Base-by-base conservation (phyloP, 176 grass and related monocot genomes). In the Lolium perenne region DNA sequence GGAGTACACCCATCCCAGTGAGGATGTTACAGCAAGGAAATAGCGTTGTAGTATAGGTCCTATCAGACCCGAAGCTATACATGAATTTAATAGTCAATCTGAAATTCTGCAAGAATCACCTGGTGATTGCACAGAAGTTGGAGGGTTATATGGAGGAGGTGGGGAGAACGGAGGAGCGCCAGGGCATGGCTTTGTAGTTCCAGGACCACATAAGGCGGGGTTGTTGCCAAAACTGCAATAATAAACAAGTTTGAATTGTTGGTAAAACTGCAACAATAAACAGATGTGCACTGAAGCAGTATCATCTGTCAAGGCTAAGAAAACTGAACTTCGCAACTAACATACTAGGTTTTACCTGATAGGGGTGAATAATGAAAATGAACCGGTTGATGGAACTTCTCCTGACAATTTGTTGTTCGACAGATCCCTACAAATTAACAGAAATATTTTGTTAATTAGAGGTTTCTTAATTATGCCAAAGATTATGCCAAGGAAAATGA, bases 291-390 rank as follows among this genome's bases (percentile, higher is more conserved):
- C 76, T 79, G 68, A 57, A 60, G 70, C 46, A 67, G 48, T 32
- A 62, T 81, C 76, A 32, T 79, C 32, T 22, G 62, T 86, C 79
- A 22, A 82, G 35, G 25, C 22, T 35, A 84, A 67, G 81, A 66
- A 70, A 22, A 80, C 6, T 51, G 10, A 48, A 87, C 43, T 23
- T 64, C 16, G 43, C 48, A 63, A 84, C 56, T n/a, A 74, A 26
- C 77, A 60, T 14, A 18, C 17, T 82, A 72, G 38, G 35, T 38
- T 65, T 74, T 88, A 93, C 94, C 94, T 97, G 71, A 97, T 97
- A 74, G 94, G 94, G n/a, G 92, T 97, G 88, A 97, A 97, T 64
- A 97, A 89, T 10, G 92, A 97, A 90, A 97, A 97, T 13, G 92
- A 94, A 86, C 94, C 94, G 2, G 92, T 94, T 45, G 92, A 97